These are phyloP conservation scores for Pyrenophora seminiperda DNA, from an alignment of 2,329 filamentous ascomycete genomes.

Conservation along the genomic window DNA sequence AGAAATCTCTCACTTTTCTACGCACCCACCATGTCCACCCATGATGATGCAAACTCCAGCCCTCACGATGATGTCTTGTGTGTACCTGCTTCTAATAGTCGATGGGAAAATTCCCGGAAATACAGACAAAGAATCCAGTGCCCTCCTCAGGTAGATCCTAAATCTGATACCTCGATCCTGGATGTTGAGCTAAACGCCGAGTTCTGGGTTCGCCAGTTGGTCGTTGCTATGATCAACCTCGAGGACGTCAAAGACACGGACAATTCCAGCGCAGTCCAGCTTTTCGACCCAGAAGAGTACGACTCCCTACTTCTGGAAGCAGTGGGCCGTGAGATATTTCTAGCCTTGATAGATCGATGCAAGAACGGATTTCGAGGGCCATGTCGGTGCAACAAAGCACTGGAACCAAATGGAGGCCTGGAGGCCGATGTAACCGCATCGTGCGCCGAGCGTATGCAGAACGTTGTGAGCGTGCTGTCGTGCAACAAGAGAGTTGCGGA, in stretches of 20 bases:
- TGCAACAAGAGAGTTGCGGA: slow-evolving; percentile 3
- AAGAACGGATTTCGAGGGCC: slow-evolving; percentile 5
- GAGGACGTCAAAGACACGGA: slow-evolving; percentile 4
- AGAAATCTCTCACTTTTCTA: not conserved
- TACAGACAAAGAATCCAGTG: not conserved
- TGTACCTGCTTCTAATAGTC: not conserved
- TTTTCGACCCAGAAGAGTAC: not conserved
- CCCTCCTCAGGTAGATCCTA: not conserved
- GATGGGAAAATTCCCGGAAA: not conserved
- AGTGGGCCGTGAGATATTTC: slow-evolving; percentile 3
- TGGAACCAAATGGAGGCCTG: slow-evolving; percentile 2
- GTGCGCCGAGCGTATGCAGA: slow-evolving; percentile 1
- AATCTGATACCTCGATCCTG: not conserved
- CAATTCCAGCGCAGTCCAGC: not conserved
- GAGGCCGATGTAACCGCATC: not conserved
- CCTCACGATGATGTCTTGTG: not conserved
- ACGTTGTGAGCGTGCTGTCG: not conserved
- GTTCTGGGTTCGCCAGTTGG: slow-evolving; percentile 2
- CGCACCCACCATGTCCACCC: not conserved
- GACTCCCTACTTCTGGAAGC: slow-evolving; percentile 2
- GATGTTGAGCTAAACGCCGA: slow-evolving; percentile 2
- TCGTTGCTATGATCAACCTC: slow-evolving; percentile 2
- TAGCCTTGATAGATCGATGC: slow-evolving; percentile 1
- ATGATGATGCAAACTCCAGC: not conserved
- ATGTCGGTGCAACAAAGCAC: slow-evolving; percentile 8